phyloP scores from a whole-genome alignment of 176 grass and related monocot species.

The Chrysopogon serrulatus region DNA sequence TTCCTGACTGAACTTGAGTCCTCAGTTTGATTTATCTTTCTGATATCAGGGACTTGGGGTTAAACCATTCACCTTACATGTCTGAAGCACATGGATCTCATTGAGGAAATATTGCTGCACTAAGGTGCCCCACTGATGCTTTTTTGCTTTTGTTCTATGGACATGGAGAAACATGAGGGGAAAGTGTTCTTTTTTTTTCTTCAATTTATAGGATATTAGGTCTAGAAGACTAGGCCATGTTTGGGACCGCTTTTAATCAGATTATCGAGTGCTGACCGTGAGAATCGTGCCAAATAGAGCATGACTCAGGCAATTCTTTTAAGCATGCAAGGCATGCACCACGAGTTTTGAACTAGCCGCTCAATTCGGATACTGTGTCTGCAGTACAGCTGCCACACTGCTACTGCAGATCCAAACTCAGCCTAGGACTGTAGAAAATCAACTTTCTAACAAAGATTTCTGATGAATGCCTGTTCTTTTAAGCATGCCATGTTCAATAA shows the following conservation, averaged over 20 bases:
- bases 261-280: neutral
- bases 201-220: neutral
- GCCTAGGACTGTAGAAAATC: neutral
- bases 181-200: neutral
- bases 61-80: neutral
- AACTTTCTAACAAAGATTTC: neutral
- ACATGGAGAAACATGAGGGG: slow-evolving; percentile 1
- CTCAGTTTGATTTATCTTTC: neutral
- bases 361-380: neutral
- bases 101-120: neutral
- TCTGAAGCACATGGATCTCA: neutral
- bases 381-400: neutral
- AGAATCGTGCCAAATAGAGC: neutral
- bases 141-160: neutral
- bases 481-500: neutral
- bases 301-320: neutral
- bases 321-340: too few relatives aligned
- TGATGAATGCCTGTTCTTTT: neutral
- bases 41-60: neutral
- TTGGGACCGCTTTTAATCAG: neutral
- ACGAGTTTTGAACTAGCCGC: too few relatives aligned
- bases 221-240: neutral
- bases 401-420: neutral
- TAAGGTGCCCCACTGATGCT: neutral
- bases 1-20: neutral